Evolutionary conservation across 2,329 filamentous ascomycete genomes (phyloP).

Genomic region (Pestalotiopsis sp.): DNA sequence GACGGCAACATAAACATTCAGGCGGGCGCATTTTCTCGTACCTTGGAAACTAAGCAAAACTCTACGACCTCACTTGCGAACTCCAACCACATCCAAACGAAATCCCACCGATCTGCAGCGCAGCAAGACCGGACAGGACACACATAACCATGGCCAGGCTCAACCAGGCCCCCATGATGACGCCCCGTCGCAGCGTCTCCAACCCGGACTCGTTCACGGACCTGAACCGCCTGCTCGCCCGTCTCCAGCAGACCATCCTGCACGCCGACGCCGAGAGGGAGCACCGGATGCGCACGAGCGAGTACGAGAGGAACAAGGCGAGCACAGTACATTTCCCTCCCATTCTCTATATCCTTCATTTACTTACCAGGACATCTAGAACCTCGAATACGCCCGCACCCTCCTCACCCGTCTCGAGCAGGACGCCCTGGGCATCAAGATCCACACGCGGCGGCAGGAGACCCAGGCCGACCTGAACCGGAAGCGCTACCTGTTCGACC

Average conservation of each 20-base stretch:
- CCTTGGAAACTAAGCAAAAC: too few species aligned
- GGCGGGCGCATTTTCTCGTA: not conserved
- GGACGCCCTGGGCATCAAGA: constrained; percentile 62
- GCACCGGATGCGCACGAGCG: constrained; percentile 59
- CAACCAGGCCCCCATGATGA: constrained; percentile 29
- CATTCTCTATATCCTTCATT: too few species aligned
- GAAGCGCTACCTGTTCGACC: constrained; percentile 69
- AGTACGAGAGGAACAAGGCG: constrained; percentile 67
- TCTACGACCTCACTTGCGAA: not conserved
- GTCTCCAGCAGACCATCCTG: constrained; percentile 68
- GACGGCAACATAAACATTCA: not conserved
- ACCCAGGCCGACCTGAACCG: constrained; percentile 64
- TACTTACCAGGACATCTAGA: constrained; percentile 46
- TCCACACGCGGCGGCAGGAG: constrained; percentile 60
- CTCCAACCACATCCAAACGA: not conserved
- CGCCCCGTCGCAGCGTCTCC: constrained; percentile 28
- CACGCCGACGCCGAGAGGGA: constrained; percentile 63
- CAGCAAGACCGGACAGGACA: not conserved
- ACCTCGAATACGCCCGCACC: constrained; percentile 71
- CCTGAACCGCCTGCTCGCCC: constrained; percentile 65
- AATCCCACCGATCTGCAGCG: not conserved
- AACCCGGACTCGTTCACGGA: constrained; percentile 47
- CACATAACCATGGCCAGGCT: constrained; percentile 31
- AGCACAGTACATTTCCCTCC: constrained; percentile 47
- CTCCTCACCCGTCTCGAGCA: constrained; percentile 74